These are phyloP conservation scores for Litsea cubeba DNA, from an alignment of 164 flowering plant genomes.

Conservation along the genomic window DNA sequence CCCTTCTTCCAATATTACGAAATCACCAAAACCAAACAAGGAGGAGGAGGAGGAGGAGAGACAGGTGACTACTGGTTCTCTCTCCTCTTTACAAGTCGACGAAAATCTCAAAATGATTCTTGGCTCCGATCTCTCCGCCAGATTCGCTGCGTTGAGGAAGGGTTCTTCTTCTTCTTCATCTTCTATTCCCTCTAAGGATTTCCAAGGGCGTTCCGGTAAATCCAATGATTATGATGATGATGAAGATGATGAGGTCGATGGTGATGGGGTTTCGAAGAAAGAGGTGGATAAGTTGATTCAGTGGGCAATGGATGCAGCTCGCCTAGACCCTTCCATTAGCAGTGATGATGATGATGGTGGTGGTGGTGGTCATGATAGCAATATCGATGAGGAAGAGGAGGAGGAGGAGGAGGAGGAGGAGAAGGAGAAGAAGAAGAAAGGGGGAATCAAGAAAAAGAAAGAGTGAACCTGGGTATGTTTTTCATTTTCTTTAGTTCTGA, in stretches of 20 bases:
- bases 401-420: conserved; percentile 1
- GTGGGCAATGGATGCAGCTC: conserved; percentile 86
- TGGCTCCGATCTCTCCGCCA: conserved; percentile 45
- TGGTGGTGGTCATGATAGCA: background rate
- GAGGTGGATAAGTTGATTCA: conserved; percentile 65
- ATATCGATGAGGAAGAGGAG: no score
- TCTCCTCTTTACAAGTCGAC: conserved; percentile 3
- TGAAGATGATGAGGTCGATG: conserved; percentile 13
- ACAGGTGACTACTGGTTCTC: background rate
- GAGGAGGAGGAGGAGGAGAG: conserved; percentile 8
- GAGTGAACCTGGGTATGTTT: background rate
- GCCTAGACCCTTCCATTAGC: conserved; percentile 59
- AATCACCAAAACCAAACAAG: conserved; percentile 3
- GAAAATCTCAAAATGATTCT: conserved; percentile 20
- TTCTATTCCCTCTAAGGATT: conserved; percentile 11
- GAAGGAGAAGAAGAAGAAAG: background rate
- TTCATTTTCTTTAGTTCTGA: background rate
- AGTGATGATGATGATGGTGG: conserved; percentile 12
- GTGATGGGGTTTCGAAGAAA: conserved; percentile 39
- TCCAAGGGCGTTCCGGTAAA: background rate
- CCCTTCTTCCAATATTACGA: conserved; percentile 7
- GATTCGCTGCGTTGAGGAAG: conserved; percentile 59
- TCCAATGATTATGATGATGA: background rate
- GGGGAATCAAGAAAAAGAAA: background rate
- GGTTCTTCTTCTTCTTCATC: conserved; percentile 17